Evolutionary conservation across 768 basidiomycete genomes (phyloP), one percentile per base, ranked within the genome.

Genomic region (Glaciozyma antarctica): DNA sequence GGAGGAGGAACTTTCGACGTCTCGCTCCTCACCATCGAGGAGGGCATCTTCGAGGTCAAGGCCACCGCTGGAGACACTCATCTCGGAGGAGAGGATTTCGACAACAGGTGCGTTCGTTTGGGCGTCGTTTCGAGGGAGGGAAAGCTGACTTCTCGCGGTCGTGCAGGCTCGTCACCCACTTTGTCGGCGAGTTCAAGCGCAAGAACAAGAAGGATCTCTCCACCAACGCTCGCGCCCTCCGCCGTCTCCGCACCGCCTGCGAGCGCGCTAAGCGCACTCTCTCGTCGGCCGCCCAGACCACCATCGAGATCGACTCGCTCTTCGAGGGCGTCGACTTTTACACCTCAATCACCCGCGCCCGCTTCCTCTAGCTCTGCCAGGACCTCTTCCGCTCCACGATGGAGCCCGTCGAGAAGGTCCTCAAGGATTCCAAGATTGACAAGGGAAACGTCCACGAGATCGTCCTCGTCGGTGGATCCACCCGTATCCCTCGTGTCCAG

Each of bases 1-100:
- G 93, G 92, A 68, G 93, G 93, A 81, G 93, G 92, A 81, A 95
- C 93, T 45, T 97, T 94, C 78, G 92, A 95, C 85, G 92, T 94
- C 44, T 94, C 92, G 38, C 88, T 97, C 63, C 80, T 97, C 67
- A 93, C 90, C 65, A 94, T 95, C 69, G 90, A 92, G 77, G 92
- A 93, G 78, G 92, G 92, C 78, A 92, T 95, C 78, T 94, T 95
- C 80, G 93, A 92, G 77, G 93, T 97, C 78, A 90, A 93, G 83
- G 91, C 93, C 63, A 95, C 92, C 64, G 92, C 93, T 61, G 93
- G 93, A 83, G 92, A 95, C 80, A 95, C 92, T 61, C 92, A 97
- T 78, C 84, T 97, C 78, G 93, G 93, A 79, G 93, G 93, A 79
- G 93, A 95, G 77, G 92, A 97, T 78, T 97, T 97, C 72, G 93